Evolutionary conservation across 176 grass and related monocot species (phyloP).

Genomic region (Oryza nivara): DNA sequence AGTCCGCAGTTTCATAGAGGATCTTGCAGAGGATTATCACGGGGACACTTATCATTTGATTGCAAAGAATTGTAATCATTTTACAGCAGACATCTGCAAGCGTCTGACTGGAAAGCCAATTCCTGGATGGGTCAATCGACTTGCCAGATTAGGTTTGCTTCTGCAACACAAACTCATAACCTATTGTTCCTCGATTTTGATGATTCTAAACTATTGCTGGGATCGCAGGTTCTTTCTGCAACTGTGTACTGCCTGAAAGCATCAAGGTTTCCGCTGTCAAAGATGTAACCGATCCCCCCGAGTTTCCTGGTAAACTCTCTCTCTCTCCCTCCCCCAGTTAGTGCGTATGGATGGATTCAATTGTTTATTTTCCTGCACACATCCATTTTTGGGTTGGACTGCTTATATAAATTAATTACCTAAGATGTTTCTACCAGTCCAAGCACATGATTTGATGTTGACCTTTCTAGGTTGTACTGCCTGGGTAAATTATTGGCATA

Average conservation of each 20-base stretch:
- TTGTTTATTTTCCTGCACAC: not conserved
- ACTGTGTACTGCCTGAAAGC: slow-evolving; percentile 77
- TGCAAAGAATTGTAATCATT: slow-evolving; percentile 90
- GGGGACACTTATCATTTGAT: slow-evolving; percentile 88
- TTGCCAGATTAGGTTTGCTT: slow-evolving; percentile 79
- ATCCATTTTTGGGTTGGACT: slow-evolving; percentile 19
- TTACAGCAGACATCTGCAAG: slow-evolving; percentile 72
- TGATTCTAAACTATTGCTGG: slow-evolving; percentile 19
- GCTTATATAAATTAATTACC: not conserved
- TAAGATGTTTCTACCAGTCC: not conserved
- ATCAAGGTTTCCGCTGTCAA: slow-evolving; percentile 70
- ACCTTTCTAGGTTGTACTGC: not conserved
- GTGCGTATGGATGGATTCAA: not conserved
- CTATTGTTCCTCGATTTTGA: not conserved
- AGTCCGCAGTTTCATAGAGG: slow-evolving; percentile 68
- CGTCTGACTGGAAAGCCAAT: slow-evolving; percentile 60
- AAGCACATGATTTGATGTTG: not conserved
- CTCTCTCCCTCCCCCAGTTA: not conserved
- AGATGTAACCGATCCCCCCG: slow-evolving; percentile 52
- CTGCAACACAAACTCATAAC: not conserved
- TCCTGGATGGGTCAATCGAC: slow-evolving; percentile 91
- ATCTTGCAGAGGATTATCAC: slow-evolving; percentile 76
- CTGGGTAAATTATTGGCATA: not conserved
- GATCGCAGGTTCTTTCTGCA: slow-evolving; percentile 82
- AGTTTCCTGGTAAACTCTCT: slow-evolving; percentile 65